Conservation (phyloP, 1,284 basidiomycete genomes). For the Pseudozyma thailandica region DNA sequence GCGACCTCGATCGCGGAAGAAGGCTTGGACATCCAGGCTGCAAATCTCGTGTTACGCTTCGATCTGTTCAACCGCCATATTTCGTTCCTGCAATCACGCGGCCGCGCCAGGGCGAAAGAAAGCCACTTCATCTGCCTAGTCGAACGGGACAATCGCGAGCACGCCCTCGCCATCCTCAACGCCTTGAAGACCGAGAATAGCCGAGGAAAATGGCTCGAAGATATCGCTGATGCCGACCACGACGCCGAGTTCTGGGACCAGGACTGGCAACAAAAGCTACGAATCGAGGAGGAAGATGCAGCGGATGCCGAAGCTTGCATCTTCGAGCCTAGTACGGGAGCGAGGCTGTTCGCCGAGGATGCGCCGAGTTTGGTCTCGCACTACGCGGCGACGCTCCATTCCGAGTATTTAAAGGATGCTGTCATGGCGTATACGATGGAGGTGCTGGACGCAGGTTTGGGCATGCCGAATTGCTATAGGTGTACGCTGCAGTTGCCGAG, state of each 20-base stretch:
- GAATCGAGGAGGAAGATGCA: slow-evolving; percentile 19
- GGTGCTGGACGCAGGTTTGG: slow-evolving; percentile 1
- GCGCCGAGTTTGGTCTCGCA: slow-evolving; percentile 36
- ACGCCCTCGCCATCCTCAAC: slow-evolving; percentile 21
- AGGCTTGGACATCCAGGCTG: slow-evolving; percentile 55
- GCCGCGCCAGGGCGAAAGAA: slow-evolving; percentile 40
- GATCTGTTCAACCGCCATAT: slow-evolving; percentile 55
- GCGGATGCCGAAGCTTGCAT: slow-evolving; percentile 11
- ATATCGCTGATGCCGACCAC: slow-evolving; percentile 15
- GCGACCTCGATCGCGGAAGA: slow-evolving; percentile 59
- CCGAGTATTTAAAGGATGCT: slow-evolving; percentile 28
- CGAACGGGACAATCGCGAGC: slow-evolving; percentile 30
- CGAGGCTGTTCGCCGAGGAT: slow-evolving; percentile 43
- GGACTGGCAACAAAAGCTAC: slow-evolving; percentile 30
- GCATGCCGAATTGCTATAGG: slow-evolving; percentile 2
- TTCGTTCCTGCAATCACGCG: slow-evolving; percentile 53
- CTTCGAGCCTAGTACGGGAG: slow-evolving; percentile 32
- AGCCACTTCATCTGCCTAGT: slow-evolving; percentile 49
- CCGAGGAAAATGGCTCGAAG: slow-evolving; percentile 36
- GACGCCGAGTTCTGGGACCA: slow-evolving; percentile 9
- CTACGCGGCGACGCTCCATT: slow-evolving; percentile 39
- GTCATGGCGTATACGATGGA: slow-evolving; percentile 29
- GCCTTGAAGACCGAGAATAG: slow-evolving; percentile 28
- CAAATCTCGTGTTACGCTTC: slow-evolving; percentile 58
- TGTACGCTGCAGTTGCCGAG: slow-evolving; percentile 35